Conservation (phyloP, 108 stramenopile genomes). For the Pseudonitzschia delicatissima region DNA sequence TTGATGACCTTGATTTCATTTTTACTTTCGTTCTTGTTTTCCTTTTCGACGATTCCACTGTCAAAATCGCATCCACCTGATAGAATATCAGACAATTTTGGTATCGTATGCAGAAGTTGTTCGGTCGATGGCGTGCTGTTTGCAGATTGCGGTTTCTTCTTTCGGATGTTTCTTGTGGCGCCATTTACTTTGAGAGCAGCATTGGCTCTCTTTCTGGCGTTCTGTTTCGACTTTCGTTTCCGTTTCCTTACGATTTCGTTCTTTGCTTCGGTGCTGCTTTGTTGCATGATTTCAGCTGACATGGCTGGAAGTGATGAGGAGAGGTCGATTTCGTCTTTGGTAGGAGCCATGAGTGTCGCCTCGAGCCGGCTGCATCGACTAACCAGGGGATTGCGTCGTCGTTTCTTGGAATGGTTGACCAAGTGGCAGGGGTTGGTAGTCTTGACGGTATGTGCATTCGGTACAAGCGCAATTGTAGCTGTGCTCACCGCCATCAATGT, state of each 20-base stretch:
- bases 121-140: not conserved
- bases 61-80: too few relatives aligned
- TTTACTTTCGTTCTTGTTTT: not conserved
- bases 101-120: slow-evolving; percentile 4
- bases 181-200: not conserved
- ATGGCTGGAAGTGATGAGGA: not conserved
- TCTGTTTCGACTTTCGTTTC: not conserved
- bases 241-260: not conserved
- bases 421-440: not conserved
- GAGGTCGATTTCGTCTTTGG: not conserved
- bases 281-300: not conserved
- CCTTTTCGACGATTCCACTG: not conserved
- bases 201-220: not conserved
- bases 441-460: not conserved
- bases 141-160: not conserved
- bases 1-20: not conserved
- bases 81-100: slow-evolving; percentile 18
- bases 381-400: not conserved
- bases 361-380: too few relatives aligned
- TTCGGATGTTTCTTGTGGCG: not conserved
- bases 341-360: not conserved
- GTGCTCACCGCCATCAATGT: not conserved
- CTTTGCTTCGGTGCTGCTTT: not conserved
- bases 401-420: not conserved
- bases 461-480: not conserved